Base-by-base conservation (phyloP, 148 eudicot species). In the Nepenthes gracilis region DNA sequence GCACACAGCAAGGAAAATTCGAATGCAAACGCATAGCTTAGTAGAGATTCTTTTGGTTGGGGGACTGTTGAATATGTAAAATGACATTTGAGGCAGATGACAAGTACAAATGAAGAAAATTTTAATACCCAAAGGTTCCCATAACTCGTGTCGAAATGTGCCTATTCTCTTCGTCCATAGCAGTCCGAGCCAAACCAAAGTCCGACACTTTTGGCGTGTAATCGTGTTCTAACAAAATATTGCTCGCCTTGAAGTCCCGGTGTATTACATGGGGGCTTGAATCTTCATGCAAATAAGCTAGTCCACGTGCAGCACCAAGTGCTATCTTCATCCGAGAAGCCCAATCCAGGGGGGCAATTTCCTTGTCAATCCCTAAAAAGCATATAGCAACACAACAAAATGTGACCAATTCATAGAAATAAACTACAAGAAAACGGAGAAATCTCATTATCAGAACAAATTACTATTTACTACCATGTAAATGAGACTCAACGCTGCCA, bases 251-350 rank as follows among this genome's bases (percentile, higher is more conserved):
- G 80, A 94, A 94, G 79, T 94, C 99, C 48, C 99, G 78, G 62
- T 94, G 99, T 58, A 94, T 94, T 48, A 94, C 99, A 54, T 97
- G 81, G 14, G 99, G 99, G 66, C 85, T 89, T 13, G 99, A 94
- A 68, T 94, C 99, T 85, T 94, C 99, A 7, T 94, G 99, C 57
- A 94, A 68, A 72, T 94, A 94, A 23, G 99, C 97, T 69, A 94
- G 75, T 49, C 97, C 99, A 58, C 90, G 81, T 58, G 99, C 99
- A 45, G 97, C 80, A 57, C 96, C 97, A 40, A 94, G 76, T 36
- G 99, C 97, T 11, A 94, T 89, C 68, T 81, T 94, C 83, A 83
- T 77, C 60, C 97, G 77, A 15, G 95, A 78, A 61, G 71, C 67
- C 99, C 97, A 94, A 78, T 86, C 84, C 55, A 94, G 95, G 57